A percentile compares a stretch with the other conserved stretches of the same genome.
Evolutionary conservation across 805 yeast species (phyloP).

Genomic region (Jamesozyma hellenica): DNA sequence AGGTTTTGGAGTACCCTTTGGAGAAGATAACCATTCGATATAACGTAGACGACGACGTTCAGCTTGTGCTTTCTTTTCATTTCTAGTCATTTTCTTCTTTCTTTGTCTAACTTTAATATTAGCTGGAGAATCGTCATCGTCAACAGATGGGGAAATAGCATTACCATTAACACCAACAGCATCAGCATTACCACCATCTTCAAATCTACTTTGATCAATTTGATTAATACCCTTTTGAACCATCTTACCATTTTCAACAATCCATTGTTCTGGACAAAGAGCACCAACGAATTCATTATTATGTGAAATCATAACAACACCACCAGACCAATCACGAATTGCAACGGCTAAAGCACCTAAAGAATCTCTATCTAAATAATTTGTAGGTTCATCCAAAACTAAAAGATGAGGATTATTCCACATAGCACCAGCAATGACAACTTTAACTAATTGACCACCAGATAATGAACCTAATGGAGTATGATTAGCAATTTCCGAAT

Average conservation of each 20-base stretch:
- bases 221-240: constrained; percentile 72
- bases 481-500: constrained; percentile 96
- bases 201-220: constrained; percentile 71
- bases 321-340: constrained; percentile 96
- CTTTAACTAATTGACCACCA: constrained; percentile 97
- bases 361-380: constrained; percentile 95
- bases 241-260: constrained; percentile 84
- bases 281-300: constrained; percentile 96
- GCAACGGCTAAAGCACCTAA: constrained; percentile 96
- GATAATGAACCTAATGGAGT: constrained; percentile 94
- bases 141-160: constrained; percentile 35
- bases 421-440: constrained; percentile 98
- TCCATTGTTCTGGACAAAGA: constrained; percentile 97
- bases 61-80: constrained; percentile 83
- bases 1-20: constrained; percentile 97
- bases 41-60: constrained; percentile 92
- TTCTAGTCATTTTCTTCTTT: constrained; percentile 97
- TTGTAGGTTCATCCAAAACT: constrained; percentile 96
- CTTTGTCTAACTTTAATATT: constrained; percentile 85
- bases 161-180: constrained; percentile 41
- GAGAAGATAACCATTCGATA: constrained; percentile 87
- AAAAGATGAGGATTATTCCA: constrained; percentile 98
- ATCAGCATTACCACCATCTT: constrained; percentile 54
- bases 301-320: constrained; percentile 97
- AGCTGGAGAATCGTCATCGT: constrained; percentile 85